Percentiles rank a stretch among this genome's conserved stretches.
Conservation (phyloP, 2,329 filamentous ascomycete species). For the Colletotrichum truncatum region DNA sequence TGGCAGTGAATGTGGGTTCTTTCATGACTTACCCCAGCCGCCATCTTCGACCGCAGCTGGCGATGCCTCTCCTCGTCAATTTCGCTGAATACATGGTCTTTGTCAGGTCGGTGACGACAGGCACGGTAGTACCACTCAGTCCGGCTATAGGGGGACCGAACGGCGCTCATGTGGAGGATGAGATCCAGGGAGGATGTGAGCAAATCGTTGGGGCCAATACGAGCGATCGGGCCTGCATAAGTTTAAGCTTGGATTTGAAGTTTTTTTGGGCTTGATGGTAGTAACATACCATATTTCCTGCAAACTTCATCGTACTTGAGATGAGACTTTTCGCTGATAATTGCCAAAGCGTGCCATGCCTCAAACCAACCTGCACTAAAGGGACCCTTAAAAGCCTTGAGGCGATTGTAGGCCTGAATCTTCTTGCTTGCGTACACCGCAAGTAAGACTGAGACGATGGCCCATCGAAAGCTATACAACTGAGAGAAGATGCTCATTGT, state of each 20-base stretch:
- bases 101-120: slow-evolving; percentile 44
- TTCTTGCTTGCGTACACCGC: not conserved
- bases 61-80: slow-evolving; percentile 45
- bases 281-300: slow-evolving; percentile 24
- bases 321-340: slow-evolving; percentile 23
- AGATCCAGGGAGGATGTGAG: slow-evolving; percentile 49
- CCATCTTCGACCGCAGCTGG: slow-evolving; percentile 51
- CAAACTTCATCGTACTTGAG: slow-evolving; percentile 22
- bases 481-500: slow-evolving; percentile 3
- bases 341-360: slow-evolving; percentile 8
- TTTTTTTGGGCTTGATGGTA: too few species aligned
- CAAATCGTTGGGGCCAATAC: slow-evolving; percentile 52
- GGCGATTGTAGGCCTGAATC: slow-evolving; percentile 13
- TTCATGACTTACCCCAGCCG: slow-evolving; percentile 38
- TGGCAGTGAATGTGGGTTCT: not conserved
- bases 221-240: slow-evolving; percentile 42
- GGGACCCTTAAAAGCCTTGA: slow-evolving; percentile 20
- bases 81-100: slow-evolving; percentile 46
- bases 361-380: slow-evolving; percentile 12
- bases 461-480: slow-evolving; percentile 17
- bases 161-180: slow-evolving; percentile 41
- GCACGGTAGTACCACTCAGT: slow-evolving; percentile 45
- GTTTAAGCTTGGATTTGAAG: not conserved
- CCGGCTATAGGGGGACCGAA: slow-evolving; percentile 45
- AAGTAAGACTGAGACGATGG: not conserved